A percentile compares a stretch with the other conserved stretches of the same genome.
phyloP scores from a whole-genome alignment of 768 basidiomycete genomes.

The Suillus hirtellus region DNA sequence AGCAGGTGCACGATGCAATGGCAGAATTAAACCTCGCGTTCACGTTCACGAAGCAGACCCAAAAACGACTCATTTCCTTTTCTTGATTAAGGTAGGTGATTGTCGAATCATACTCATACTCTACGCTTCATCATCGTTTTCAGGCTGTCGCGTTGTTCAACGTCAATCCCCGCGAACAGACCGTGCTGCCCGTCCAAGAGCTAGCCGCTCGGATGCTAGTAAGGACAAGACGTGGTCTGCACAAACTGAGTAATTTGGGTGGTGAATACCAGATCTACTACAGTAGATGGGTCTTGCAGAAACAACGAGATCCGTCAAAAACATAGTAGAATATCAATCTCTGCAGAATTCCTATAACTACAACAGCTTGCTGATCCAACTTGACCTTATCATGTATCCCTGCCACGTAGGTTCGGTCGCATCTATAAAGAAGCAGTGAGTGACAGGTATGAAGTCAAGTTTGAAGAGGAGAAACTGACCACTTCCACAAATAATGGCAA shows the following conservation, averaged over 20 bases:
- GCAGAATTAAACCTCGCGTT: neutral
- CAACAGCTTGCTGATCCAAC: neutral
- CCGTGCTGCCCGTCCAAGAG: neutral
- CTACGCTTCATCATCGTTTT: neutral
- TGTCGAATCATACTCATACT: neutral
- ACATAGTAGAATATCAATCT: neutral
- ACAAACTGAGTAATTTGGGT: neutral
- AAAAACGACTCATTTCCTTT: neutral
- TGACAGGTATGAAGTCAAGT: neutral
- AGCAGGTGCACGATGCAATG: neutral
- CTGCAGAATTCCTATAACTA: neutral
- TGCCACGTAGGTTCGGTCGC: conserved; percentile 31
- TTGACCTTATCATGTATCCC: conserved; percentile 15
- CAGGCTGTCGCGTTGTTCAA: neutral
- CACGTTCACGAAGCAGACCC: neutral
- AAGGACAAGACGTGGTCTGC: neutral
- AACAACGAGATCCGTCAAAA: neutral
- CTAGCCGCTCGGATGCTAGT: neutral
- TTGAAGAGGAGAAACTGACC: conserved; percentile 45
- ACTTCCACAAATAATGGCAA: conserved; percentile 91
- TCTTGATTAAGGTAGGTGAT: neutral
- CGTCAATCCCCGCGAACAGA: neutral
- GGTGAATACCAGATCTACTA: neutral
- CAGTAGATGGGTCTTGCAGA: neutral
- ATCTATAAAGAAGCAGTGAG: conserved; percentile 31